These are phyloP conservation scores for Pyronema domesticum DNA, from an alignment of 495 filamentous ascomycete genomes.

Conservation along the genomic window DNA sequence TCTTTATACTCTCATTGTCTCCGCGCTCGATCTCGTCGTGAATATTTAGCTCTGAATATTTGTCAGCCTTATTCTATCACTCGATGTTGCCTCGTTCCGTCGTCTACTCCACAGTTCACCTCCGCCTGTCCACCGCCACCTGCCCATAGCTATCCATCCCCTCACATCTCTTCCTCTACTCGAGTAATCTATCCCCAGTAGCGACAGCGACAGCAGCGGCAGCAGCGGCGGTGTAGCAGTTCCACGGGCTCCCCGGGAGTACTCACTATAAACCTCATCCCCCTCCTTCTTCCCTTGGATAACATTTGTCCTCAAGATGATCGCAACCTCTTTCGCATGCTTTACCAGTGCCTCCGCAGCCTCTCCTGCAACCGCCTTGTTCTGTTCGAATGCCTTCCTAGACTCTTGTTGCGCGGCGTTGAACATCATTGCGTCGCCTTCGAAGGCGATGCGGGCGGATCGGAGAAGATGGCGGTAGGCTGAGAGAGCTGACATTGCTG, in stretches of 20 bases:
- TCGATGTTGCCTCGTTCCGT: too few species aligned
- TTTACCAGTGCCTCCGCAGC: slow-evolving; percentile 37
- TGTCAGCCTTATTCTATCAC: too few species aligned
- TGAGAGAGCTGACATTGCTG: slow-evolving; percentile 33
- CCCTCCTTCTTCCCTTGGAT: slow-evolving; percentile 55
- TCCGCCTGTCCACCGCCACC: too few species aligned
- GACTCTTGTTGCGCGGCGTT: slow-evolving; percentile 50
- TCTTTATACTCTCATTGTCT: slow-evolving; percentile 74
- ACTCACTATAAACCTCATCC: slow-evolving; percentile 25
- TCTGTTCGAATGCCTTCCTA: slow-evolving; percentile 50
- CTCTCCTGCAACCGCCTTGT: slow-evolving; percentile 36
- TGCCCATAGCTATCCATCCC: too few species aligned
- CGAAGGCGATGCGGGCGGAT: slow-evolving; percentile 65
- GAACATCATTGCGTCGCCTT: slow-evolving; percentile 51
- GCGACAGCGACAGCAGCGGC: too few species aligned
- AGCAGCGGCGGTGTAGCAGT: too few species aligned
- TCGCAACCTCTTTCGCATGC: slow-evolving; percentile 69
- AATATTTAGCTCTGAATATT: slow-evolving; percentile 54
- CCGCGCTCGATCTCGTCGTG: slow-evolving; percentile 81
- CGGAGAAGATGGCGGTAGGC: slow-evolving; percentile 77
- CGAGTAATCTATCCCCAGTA: too few species aligned
- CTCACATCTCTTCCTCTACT: too few species aligned
- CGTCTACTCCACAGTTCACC: too few species aligned
- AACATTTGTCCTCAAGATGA: slow-evolving; percentile 63
- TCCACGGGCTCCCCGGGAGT: not conserved